Percentiles rank a stretch among this genome's conserved stretches.
Conservation (phyloP, 2,329 filamentous ascomycete genomes). For the Nigrospora oryzae region DNA sequence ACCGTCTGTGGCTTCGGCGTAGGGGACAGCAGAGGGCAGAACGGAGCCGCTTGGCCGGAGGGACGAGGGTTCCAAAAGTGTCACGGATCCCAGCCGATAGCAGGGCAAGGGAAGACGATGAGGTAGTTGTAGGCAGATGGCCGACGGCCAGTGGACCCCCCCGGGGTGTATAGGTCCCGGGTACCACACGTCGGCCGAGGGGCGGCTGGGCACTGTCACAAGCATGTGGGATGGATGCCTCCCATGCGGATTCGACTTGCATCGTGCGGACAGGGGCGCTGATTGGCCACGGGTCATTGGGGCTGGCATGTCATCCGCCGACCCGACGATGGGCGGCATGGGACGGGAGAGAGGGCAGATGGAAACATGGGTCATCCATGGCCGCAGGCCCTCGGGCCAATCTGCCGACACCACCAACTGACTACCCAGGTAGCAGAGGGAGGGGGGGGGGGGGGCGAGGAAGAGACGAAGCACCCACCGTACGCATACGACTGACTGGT, state of each 20-base stretch:
- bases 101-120: no score
- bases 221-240: constrained; percentile 17
- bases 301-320: constrained; percentile 20
- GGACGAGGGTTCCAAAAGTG: constrained; percentile 15
- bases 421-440: constrained; percentile 7
- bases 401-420: constrained; percentile 9
- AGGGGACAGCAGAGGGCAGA: constrained; percentile 5
- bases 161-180: no score
- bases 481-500: no score
- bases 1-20: constrained; percentile 8
- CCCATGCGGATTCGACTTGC: constrained; percentile 16
- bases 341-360: constrained; percentile 6
- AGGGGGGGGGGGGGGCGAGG: background rate
- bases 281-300: constrained; percentile 16
- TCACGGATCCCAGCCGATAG: constrained; percentile 9
- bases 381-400: constrained; percentile 17
- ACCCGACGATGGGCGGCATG: constrained; percentile 16
- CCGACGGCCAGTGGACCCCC: no score
- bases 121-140: no score
- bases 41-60: constrained; percentile 4
- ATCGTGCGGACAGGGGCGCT: constrained; percentile 8
- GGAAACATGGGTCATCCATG: constrained; percentile 8
- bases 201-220: no score
- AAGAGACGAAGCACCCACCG: background rate
- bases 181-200: no score